Base-by-base conservation (phyloP, 164 flowering plant genomes). In the Euptelea pleiosperma region DNA sequence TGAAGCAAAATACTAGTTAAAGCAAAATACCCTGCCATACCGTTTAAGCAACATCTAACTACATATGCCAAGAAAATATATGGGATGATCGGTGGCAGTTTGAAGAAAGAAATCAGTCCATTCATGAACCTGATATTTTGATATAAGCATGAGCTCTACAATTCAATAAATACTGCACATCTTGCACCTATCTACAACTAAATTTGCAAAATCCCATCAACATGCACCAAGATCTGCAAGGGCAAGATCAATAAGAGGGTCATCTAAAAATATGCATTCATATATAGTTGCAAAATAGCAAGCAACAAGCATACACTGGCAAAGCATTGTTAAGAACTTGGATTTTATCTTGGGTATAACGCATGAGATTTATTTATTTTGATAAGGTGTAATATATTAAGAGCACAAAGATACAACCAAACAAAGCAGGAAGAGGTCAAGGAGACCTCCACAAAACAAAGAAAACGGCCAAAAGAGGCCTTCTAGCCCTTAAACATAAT, bases 61-160 rank as follows among this genome's bases (percentile, higher is more conserved):
- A 91, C 96, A 25, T 87, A 73, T 65, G 86, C 88, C n/a, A 96
- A 90, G 71, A 90, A 84, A 69, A 74, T 86, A 52, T 88, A 84
- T 76, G 97, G 96, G 35, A 77, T 79, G 79, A 84, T 88, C 59
- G 82, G 96, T 53, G 97, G 88, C 63, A 74, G 70, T 62, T 51
- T 90, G 56, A 90, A 90, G 80, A 90, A 86, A 72, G 96, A 88
- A 68, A 82, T 88, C 39, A 65, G 79, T 52, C 88, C 92, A 53
- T 72, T 81, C 49, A 66, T 90, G 51, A 71, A 63, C 57, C 66
- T 72, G 42, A 57, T 21, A 51, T 37, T 26, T 60, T 55, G n/a
- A 31, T 9, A 10, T 30, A 50, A 59, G 42, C 39, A 65, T 18
- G 35, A 21, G 30, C 1, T 36, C 36, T 40, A 46, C 24, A 34